Evolutionary conservation across 192 early-diverging fungal species (phyloP), one percentile per base, ranked within the genome.

Genomic region (Backusella mclennaniae): DNA sequence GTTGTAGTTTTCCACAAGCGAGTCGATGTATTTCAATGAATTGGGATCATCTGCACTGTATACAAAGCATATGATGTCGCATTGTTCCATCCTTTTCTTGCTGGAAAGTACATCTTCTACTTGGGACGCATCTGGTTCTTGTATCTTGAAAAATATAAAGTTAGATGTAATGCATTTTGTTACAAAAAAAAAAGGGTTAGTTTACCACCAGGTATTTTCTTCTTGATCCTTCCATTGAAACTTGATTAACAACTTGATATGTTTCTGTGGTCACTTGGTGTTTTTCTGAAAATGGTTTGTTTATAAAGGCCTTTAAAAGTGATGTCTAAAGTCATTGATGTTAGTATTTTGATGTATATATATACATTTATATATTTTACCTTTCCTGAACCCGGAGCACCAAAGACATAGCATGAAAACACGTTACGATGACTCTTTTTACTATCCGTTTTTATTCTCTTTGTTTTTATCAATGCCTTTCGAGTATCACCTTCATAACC

Each of bases 361-460:
- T 3, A 33, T 76, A 26, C 26, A 26, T 36, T 36, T 68, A 11
- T 35, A 35, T 23, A 11, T 33, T 6, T 26, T 85, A 93, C 92
- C 86, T 99, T 99, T 70, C 98, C 98, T 0, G 92, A 92, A 8
- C 95, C 95, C 7, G 94, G 85, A 2, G 96, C 96, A 3, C 98
- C 98, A 80, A 99, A 93, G 2, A 98, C 95, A 80, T 97, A 99
- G 74, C 93, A 95, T 26, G 95, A 80, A 81, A 98, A 99, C 15
- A 96, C 95, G 79, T 92, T 95, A 63, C 96, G 88, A 75, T 95
- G 95, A 36, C 95, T 92, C 70, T 92, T 85, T 78, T 92, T 93
- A 19, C 93, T 89, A 46, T 95, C 91, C 23, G 87, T 74, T 73
- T 92, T 91, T 41, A 87, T 83, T 36, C 90, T 89, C 67, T 87